These are phyloP conservation scores for Chenopodium suecicum DNA, from an alignment of 148 eudicot species.

Conservation along the genomic window DNA sequence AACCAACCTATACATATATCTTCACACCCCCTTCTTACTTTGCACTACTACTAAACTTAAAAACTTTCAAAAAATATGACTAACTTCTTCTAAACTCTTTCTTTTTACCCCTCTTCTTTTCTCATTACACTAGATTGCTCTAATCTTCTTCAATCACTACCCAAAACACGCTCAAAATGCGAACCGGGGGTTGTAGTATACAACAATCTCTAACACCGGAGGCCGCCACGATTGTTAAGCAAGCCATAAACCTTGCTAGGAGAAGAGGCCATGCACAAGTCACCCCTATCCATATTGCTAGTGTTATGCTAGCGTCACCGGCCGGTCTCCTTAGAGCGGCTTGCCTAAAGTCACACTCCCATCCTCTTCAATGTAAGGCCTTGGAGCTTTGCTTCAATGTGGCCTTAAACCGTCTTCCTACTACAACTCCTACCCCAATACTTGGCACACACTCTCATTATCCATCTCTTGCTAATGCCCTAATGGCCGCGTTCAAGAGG, in stretches of 20 bases:
- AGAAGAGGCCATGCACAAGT: conserved; percentile 89
- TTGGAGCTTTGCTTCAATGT: conserved; percentile 96
- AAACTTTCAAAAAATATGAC: conserved; percentile 6
- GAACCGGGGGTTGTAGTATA: conserved; percentile 60
- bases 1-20: conserved; percentile 12
- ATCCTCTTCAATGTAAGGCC: conserved; percentile 85
- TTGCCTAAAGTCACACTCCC: conserved; percentile 74
- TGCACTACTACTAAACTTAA: background rate
- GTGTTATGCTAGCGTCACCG: conserved; percentile 68
- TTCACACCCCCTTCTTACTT: conserved; percentile 31
- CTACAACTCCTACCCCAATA: conserved; percentile 46
- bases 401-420: conserved; percentile 82
- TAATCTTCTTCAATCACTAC: background rate
- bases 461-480: conserved; percentile 58
- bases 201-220: conserved; percentile 79
- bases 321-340: conserved; percentile 54
- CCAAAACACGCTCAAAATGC: conserved; percentile 39
- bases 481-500: conserved; percentile 73
- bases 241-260: conserved; percentile 69
- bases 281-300: conserved; percentile 85
- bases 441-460: conserved; percentile 47
- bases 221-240: conserved; percentile 63
- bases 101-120: background rate
- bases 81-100: background rate
- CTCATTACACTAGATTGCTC: too few species aligned